These are phyloP conservation scores for Arachis hypogaea DNA, from an alignment of 306 rosid species.

Conservation along the genomic window DNA sequence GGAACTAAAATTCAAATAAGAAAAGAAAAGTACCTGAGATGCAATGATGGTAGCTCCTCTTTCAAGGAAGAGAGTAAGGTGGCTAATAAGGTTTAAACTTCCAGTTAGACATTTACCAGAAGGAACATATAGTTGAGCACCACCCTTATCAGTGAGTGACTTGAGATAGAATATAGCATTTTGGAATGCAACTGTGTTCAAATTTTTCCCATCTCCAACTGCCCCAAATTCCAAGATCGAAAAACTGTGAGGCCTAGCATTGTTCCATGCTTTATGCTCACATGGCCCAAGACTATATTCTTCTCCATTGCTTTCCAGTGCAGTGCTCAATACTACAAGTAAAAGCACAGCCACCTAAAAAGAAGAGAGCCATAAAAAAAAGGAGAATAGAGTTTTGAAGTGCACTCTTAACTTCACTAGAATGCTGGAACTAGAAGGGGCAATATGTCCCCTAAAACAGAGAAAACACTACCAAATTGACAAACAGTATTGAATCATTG, in stretches of 20 bases:
- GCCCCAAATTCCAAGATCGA: slow-evolving; percentile 73
- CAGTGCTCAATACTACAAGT: slow-evolving; percentile 45
- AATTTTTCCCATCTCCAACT: slow-evolving; percentile 72
- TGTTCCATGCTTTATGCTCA: slow-evolving; percentile 26
- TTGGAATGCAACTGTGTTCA: slow-evolving; percentile 61
- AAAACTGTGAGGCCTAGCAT: slow-evolving; percentile 68
- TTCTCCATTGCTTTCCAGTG: slow-evolving; percentile 38
- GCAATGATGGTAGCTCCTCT: slow-evolving; percentile 64
- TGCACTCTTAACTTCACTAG: not conserved
- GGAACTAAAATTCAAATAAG: slow-evolving; percentile 11
- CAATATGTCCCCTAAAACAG: not conserved
- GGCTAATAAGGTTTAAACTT: slow-evolving; percentile 73
- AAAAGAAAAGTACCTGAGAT: slow-evolving; percentile 50
- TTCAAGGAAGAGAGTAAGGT: slow-evolving; percentile 74
- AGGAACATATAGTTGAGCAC: slow-evolving; percentile 73
- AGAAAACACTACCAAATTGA: not conserved
- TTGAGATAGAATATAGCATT: slow-evolving; percentile 45
- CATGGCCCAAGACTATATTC: slow-evolving; percentile 39
- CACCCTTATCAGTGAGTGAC: slow-evolving; percentile 79
- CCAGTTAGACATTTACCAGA: slow-evolving; percentile 70
- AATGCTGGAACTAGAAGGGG: not conserved
- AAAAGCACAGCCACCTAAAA: slow-evolving; percentile 49
- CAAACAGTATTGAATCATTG: not conserved
- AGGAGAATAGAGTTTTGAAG: slow-evolving; percentile 4
- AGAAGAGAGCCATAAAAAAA: not conserved